These are phyloP conservation scores for Botrytis galanthina DNA, from an alignment of 2,329 filamentous ascomycete genomes.

Conservation along the genomic window DNA sequence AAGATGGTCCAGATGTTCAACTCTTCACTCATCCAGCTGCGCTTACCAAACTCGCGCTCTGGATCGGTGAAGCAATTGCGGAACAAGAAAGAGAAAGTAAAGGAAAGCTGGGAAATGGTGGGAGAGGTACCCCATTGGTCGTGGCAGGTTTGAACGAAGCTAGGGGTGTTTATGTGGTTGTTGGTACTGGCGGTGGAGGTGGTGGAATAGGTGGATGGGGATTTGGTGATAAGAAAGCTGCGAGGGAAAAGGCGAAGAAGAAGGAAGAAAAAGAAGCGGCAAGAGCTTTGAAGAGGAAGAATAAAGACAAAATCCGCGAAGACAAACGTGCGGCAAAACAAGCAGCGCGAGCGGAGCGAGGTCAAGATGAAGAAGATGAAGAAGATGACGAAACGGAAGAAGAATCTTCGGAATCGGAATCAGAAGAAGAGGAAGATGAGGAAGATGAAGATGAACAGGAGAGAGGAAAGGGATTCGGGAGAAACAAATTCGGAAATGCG, in stretches of 20 bases:
- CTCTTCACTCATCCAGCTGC: slow-evolving; percentile 92
- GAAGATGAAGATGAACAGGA: slow-evolving; percentile 55
- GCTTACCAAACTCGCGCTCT: slow-evolving; percentile 87
- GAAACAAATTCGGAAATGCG: slow-evolving; percentile 89
- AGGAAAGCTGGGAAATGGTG: slow-evolving; percentile 65
- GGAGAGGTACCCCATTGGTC: slow-evolving; percentile 79
- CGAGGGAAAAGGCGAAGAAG: slow-evolving; percentile 56
- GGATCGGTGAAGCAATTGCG: slow-evolving; percentile 88
- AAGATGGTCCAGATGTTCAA: slow-evolving; percentile 87
- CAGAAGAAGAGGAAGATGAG: slow-evolving; percentile 45
- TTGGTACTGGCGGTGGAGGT: slow-evolving; percentile 84
- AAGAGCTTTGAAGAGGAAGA: slow-evolving; percentile 54
- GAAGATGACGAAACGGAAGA: slow-evolving; percentile 52
- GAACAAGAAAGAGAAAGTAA: slow-evolving; percentile 81
- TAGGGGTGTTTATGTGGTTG: slow-evolving; percentile 84
- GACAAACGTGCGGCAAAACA: slow-evolving; percentile 61
- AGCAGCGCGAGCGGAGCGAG: slow-evolving; percentile 45
- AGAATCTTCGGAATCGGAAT: slow-evolving; percentile 52
- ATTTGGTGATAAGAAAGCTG: slow-evolving; percentile 65
- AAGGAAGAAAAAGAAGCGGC: slow-evolving; percentile 64
- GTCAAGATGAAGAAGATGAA: slow-evolving; percentile 44
- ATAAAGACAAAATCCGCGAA: slow-evolving; percentile 57
- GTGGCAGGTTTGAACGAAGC: slow-evolving; percentile 86
- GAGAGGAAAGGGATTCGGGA: slow-evolving; percentile 64
- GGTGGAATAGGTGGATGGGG: slow-evolving; percentile 62